phyloP scores from a whole-genome alignment of 148 eudicot genomes.

The Fagopyrum esculentum region DNA sequence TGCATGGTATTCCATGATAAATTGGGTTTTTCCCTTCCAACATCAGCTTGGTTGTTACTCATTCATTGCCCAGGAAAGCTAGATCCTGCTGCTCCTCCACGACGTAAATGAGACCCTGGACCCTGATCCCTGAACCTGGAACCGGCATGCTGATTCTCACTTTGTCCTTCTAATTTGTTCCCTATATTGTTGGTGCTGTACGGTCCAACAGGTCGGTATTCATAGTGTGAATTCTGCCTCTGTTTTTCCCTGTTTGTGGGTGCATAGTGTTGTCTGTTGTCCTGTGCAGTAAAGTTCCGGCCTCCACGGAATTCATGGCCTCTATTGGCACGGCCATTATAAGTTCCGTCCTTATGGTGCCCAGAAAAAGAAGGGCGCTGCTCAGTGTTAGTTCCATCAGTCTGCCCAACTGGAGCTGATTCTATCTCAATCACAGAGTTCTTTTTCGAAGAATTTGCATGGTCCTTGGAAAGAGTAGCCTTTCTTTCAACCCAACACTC shows the following conservation, averaged over 20 bases:
- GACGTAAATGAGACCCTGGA: conserved; percentile 40
- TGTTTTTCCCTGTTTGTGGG: conserved; percentile 50
- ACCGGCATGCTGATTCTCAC: conserved; percentile 35
- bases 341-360: conserved; percentile 34
- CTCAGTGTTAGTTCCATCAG: conserved; percentile 26
- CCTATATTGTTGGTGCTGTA: conserved; percentile 30
- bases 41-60: conserved; percentile 22
- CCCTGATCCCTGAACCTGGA: conserved; percentile 55
- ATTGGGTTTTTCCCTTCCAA: conserved; percentile 9
- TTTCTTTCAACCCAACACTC: conserved; percentile 29
- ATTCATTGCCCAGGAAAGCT: conserved; percentile 33
- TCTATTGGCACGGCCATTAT: conserved; percentile 34
- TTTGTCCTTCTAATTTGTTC: conserved; percentile 34
- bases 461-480: conserved; percentile 28
- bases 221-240: conserved; percentile 55
- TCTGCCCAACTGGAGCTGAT: conserved; percentile 17
- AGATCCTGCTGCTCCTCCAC: conserved; percentile 64
- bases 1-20: no score
- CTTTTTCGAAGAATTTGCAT: conserved; percentile 27
- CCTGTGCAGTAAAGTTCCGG: conserved; percentile 32
- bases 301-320: conserved; percentile 57
- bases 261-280: conserved; percentile 35
- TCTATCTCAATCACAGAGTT: conserved; percentile 30
- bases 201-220: conserved; percentile 80
- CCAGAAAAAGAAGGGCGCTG: conserved; percentile 48